These are phyloP conservation scores for Trichoderma oligosporum DNA, from an alignment of 2,329 filamentous ascomycete species.

Conservation along the genomic window DNA sequence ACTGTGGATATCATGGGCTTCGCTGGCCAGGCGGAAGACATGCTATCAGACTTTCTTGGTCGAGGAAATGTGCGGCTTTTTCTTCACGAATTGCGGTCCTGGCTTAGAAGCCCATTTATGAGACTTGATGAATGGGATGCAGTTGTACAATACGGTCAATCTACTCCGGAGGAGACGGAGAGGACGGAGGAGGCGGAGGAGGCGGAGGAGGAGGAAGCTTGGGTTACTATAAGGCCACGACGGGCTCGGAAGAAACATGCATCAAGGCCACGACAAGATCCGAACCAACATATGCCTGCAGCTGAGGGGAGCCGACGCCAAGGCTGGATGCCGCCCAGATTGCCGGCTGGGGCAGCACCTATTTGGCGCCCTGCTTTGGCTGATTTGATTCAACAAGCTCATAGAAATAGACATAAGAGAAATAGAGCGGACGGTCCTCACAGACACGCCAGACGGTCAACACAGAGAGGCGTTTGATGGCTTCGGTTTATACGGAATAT, in stretches of 20 bases:
- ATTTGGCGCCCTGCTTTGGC: no score
- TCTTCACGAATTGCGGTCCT: conserved; percentile 78
- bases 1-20: conserved; percentile 78
- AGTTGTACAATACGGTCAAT: conserved; percentile 63
- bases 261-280: background rate
- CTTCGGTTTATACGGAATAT: background rate
- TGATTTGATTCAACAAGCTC: no score
- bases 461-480: background rate
- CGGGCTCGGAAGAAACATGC: background rate
- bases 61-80: conserved; percentile 69
- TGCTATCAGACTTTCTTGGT: conserved; percentile 76
- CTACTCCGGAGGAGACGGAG: background rate
- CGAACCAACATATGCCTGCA: background rate
- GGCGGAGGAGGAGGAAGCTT: no score
- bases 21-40: conserved; percentile 71
- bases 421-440: no score
- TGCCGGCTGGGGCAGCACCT: no score
- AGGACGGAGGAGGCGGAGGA: no score
- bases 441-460: background rate
- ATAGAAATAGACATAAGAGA: background rate
- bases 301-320: background rate
- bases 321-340: no score
- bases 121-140: conserved; percentile 75
- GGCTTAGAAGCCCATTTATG: conserved; percentile 74
- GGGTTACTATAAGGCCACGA: background rate